These are phyloP conservation scores for Populus simonii DNA, from an alignment of 345 rosid species.

Conservation along the genomic window DNA sequence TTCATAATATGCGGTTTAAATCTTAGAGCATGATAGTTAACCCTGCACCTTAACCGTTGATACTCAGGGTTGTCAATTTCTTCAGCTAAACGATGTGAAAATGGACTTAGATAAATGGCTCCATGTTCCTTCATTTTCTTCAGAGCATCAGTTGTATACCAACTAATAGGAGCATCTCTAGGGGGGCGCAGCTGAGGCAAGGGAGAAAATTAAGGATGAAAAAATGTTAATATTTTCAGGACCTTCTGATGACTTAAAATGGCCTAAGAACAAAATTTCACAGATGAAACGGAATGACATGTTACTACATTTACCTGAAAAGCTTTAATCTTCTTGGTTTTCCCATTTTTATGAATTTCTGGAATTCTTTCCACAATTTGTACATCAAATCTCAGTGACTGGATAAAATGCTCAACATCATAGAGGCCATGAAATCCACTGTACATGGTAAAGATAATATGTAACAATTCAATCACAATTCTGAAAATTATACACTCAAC, in stretches of 20 bases:
- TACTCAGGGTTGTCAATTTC: constrained; percentile 88
- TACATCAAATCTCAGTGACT: constrained; percentile 76
- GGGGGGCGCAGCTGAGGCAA: constrained; percentile 70
- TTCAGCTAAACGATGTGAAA: constrained; percentile 97
- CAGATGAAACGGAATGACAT: not conserved
- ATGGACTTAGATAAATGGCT: constrained; percentile 95
- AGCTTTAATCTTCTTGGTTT: constrained; percentile 81
- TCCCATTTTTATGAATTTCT: constrained; percentile 81
- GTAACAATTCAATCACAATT: not conserved
- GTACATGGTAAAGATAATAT: constrained; percentile 15
- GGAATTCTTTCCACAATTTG: constrained; percentile 85
- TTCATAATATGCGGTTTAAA: constrained; percentile 94
- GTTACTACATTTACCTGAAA: constrained; percentile 54
- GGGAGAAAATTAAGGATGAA: not conserved
- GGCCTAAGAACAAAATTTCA: not conserved
- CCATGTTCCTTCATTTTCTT: constrained; percentile 89
- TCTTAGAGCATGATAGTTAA: constrained; percentile 90
- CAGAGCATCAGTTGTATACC: constrained; percentile 82
- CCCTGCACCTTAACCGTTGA: constrained; percentile 97
- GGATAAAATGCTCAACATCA: constrained; percentile 90
- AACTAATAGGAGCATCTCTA: constrained; percentile 88
- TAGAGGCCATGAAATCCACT: constrained; percentile 97
- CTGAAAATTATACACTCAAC: not conserved
- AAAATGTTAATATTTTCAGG: not conserved
- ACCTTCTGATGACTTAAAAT: not conserved